Evolutionary conservation across 306 rosid genomes (phyloP).

Genomic region (Pyrus pyrifolia): DNA sequence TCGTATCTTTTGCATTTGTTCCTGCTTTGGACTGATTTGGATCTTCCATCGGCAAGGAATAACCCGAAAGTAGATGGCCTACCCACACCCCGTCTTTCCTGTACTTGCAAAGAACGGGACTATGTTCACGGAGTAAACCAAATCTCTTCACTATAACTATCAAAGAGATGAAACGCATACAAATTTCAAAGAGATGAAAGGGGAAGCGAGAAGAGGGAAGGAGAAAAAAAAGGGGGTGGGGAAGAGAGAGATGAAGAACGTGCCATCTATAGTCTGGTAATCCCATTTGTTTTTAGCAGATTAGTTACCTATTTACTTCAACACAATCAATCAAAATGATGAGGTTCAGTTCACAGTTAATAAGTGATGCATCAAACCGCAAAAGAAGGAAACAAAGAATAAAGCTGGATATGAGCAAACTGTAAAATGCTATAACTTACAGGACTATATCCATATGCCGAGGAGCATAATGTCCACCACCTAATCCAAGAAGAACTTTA

Average conservation of each 20-base stretch:
- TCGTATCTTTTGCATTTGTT: slow-evolving; percentile 29
- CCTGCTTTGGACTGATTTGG: slow-evolving; percentile 54
- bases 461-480: slow-evolving; percentile 96
- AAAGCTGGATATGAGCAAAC: neutral
- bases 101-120: slow-evolving; percentile 7
- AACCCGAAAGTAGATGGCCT: slow-evolving; percentile 94
- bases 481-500: slow-evolving; percentile 83
- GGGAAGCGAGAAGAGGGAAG: neutral
- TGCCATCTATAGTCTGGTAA: neutral
- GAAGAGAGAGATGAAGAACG: neutral
- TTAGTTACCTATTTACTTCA: neutral
- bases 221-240: neutral
- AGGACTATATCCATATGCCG: slow-evolving; percentile 80
- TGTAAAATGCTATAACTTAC: slow-evolving; percentile 37
- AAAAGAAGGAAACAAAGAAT: neutral
- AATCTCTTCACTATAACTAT: neutral
- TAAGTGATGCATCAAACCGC: neutral
- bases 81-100: slow-evolving; percentile 94
- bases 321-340: slow-evolving; percentile 14
- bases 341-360: neutral
- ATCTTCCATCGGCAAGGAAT: slow-evolving; percentile 97
- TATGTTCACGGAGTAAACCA: neutral
- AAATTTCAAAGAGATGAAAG: neutral
- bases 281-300: neutral
- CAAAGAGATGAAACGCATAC: neutral